These are phyloP conservation scores for Pogostemon cablin DNA, from an alignment of 257 asterid genomes.

Conservation along the genomic window DNA sequence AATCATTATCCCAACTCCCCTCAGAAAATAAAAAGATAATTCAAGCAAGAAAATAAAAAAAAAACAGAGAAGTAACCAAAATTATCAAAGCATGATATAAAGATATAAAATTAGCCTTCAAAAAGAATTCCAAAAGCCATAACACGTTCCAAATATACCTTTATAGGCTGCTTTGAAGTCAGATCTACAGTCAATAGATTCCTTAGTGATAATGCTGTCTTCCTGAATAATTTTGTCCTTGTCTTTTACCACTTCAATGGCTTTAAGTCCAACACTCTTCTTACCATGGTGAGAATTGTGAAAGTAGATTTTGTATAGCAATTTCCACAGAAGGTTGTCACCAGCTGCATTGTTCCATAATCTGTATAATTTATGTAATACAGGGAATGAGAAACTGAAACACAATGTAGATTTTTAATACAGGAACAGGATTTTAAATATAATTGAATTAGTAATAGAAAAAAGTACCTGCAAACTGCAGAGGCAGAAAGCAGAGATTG, in stretches of 20 bases:
- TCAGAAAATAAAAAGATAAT: background rate
- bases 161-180: slow-evolving; percentile 48
- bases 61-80: background rate
- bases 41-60: background rate
- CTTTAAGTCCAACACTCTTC: slow-evolving; percentile 21
- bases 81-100: background rate
- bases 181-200: slow-evolving; percentile 47
- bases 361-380: slow-evolving; percentile 41
- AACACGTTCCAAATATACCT: slow-evolving; percentile 44
- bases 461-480: slow-evolving; percentile 67
- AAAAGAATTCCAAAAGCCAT: background rate
- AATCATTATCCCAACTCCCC: background rate
- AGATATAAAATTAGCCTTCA: background rate
- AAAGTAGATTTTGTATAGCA: slow-evolving; percentile 47
- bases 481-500: slow-evolving; percentile 72
- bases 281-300: slow-evolving; percentile 28
- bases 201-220: slow-evolving; percentile 26
- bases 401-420: background rate
- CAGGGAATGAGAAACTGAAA: background rate
- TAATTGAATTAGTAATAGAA: slow-evolving; percentile 11
- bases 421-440: background rate
- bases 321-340: slow-evolving; percentile 74
- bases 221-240: slow-evolving; percentile 21
- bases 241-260: slow-evolving; percentile 26
- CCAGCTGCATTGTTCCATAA: slow-evolving; percentile 70